Base-by-base conservation (phyloP, 441 rosid species). In the Adansonia gregorii region DNA sequence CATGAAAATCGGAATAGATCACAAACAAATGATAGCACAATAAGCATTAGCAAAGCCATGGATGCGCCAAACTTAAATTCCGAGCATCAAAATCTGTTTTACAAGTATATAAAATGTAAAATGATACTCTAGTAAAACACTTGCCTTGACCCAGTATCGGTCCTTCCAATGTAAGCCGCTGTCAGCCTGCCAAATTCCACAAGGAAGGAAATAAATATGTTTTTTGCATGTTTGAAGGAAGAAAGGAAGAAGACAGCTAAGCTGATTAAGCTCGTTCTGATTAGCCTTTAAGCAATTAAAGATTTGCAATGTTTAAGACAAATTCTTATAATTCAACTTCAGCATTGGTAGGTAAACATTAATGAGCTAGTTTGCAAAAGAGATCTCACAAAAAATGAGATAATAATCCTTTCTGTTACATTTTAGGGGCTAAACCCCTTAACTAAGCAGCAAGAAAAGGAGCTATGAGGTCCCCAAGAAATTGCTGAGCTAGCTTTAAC, bases 61-160 rank as follows among this genome's bases (percentile, higher is more conserved):
- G 15, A 55, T 55, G 43, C 41, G 52, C 45, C 14, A 19, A 45
- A 55, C 24, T 41, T 14, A 11, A 39, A 45, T 67, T 56, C 35
- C 4, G 1, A 11, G 61, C n/a, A 35, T 54, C 72, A 35, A 55
- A 19, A 66, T 10, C 10, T 48, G 35, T 59, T 66, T 11, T 24
- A 46, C 10, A 52, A 35, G 8, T 7, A 67, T 59, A 54, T 1
- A 10, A 45, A 7, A 75, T 19, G 35, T 41, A 67, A 52, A 64
- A 76, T 4, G 10, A 58, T 55, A 20, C 0, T 45, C 43, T 2
- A 35, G 35, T 74, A 77, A 73, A 76, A 59, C 64, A 88, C 95
- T 87, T 90, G 86, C 99, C 98, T 95, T 95, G 85, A 94, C 90
- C 98, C 99, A 95, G 51, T 92, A 94, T 8, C 97, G 94, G 73